Conservation (phyloP, 352 stramenopile species). For the Pythium phragmitis region DNA sequence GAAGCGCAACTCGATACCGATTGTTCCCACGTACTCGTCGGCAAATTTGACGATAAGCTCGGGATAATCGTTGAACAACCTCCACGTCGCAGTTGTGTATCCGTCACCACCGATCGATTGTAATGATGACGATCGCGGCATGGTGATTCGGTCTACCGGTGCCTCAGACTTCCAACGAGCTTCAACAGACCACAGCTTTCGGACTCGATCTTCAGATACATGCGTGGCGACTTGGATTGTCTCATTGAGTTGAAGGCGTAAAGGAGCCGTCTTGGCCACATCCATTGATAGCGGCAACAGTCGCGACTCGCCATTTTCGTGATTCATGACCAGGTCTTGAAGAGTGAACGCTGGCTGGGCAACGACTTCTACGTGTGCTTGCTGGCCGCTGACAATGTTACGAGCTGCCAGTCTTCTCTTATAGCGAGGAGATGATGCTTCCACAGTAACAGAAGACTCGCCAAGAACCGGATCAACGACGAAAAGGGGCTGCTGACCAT, state of each 20-base stretch:
- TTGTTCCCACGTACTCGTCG: neutral
- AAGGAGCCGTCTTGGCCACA: neutral
- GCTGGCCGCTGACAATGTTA: neutral
- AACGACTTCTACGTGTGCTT: neutral
- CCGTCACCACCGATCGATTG: neutral
- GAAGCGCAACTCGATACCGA: constrained; percentile 12
- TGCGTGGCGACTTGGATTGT: constrained; percentile 9
- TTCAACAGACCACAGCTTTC: constrained; percentile 21
- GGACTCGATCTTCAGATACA: neutral
- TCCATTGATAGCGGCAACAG: constrained; percentile 2
- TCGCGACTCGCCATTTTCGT: neutral
- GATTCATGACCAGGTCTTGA: neutral
- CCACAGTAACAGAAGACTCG: constrained; percentile 15
- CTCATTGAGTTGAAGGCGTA: constrained; percentile 15
- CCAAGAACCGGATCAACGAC: constrained; percentile 1
- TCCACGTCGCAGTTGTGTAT: constrained; percentile 9
- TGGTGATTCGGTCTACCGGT: constrained; percentile 4
- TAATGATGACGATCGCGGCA: constrained; percentile 17
- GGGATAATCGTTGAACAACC: constrained; percentile 5
- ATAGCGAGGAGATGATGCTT: constrained; percentile 2
- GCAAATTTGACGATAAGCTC: constrained; percentile 13
- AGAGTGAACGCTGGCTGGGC: neutral
- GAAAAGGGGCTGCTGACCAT: constrained; percentile 6
- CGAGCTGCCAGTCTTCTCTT: constrained; percentile 4
- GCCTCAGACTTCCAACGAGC: constrained; percentile 1